Conservation (phyloP, 768 basidiomycete species). For the Crucibulum laeve region DNA sequence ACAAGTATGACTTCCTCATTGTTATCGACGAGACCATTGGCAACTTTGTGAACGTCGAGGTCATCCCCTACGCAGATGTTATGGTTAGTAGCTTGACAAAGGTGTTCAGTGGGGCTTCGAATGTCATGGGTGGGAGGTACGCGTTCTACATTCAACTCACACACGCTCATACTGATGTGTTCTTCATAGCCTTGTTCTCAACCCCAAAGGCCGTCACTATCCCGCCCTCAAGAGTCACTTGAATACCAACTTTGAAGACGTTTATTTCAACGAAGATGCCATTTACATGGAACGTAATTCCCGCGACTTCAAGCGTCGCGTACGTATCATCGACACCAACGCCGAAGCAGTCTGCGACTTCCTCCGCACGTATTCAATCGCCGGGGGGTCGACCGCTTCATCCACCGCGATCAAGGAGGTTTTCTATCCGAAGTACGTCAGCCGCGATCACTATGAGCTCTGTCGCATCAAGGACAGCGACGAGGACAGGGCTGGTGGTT, state of each 20-base stretch:
- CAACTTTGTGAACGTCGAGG: constrained; percentile 91
- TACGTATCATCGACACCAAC: constrained; percentile 75
- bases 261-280: constrained; percentile 87
- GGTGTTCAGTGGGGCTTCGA: constrained; percentile 90
- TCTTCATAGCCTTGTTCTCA: constrained; percentile 70
- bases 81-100: constrained; percentile 91
- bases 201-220: constrained; percentile 75
- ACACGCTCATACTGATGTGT: background rate
- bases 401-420: constrained; percentile 70
- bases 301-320: constrained; percentile 79
- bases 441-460: constrained; percentile 64
- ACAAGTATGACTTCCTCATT: constrained; percentile 83
- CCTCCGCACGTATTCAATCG: constrained; percentile 55
- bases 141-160: constrained; percentile 16
- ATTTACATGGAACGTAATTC: constrained; percentile 99
- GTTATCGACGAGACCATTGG: constrained; percentile 95
- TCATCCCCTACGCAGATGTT: constrained; percentile 81
- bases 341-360: constrained; percentile 80
- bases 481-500: constrained; percentile 47
- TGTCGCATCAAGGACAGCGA: constrained; percentile 50
- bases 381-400: constrained; percentile 28
- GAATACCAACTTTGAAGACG: constrained; percentile 66
- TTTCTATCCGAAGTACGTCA: constrained; percentile 85
- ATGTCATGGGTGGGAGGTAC: constrained; percentile 98
- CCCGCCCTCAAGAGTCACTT: constrained; percentile 57